Conservation (phyloP, 371 early-diverging fungal species). For the Apophysomyces ossiformis region DNA sequence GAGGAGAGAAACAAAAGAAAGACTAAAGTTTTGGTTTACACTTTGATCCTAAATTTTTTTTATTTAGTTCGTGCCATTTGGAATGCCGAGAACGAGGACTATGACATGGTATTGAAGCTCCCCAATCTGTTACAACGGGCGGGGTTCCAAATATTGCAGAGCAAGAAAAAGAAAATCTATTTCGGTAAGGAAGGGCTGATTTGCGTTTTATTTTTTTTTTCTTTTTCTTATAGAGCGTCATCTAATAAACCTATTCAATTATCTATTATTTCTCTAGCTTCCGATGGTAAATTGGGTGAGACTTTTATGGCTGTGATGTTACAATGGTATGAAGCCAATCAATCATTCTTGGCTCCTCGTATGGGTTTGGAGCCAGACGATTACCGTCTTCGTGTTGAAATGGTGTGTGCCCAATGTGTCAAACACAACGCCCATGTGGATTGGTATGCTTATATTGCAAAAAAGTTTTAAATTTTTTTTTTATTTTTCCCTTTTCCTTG, state of each 20-base stretch:
- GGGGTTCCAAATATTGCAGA: slow-evolving; percentile 32
- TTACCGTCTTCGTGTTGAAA: slow-evolving; percentile 42
- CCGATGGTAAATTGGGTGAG: slow-evolving; percentile 34
- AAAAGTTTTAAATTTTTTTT: neutral
- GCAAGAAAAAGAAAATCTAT: slow-evolving; percentile 30
- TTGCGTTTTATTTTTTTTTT: no score
- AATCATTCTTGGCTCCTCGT: slow-evolving; percentile 23
- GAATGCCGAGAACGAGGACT: slow-evolving; percentile 20
- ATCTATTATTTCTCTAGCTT: slow-evolving; percentile 11
- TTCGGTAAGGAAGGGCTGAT: slow-evolving; percentile 26
- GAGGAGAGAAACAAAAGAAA: neutral
- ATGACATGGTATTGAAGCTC: slow-evolving; percentile 30
- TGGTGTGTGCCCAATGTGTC: slow-evolving; percentile 48
- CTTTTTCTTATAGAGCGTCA: no score
- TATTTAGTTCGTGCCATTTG: slow-evolving; percentile 32
- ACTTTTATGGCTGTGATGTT: slow-evolving; percentile 31
- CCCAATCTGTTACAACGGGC: slow-evolving; percentile 21
- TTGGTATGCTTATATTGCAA: slow-evolving; percentile 30
- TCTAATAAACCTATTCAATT: no score
- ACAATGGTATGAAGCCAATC: slow-evolving; percentile 22
- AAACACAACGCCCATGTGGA: slow-evolving; percentile 29
- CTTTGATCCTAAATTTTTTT: neutral
- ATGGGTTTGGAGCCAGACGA: slow-evolving; percentile 41
- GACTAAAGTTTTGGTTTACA: no score
- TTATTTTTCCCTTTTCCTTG: neutral